Evolutionary conservation across 1,139 yeast species (phyloP).

Genomic region (Lodderomyces oxycetoniae): DNA sequence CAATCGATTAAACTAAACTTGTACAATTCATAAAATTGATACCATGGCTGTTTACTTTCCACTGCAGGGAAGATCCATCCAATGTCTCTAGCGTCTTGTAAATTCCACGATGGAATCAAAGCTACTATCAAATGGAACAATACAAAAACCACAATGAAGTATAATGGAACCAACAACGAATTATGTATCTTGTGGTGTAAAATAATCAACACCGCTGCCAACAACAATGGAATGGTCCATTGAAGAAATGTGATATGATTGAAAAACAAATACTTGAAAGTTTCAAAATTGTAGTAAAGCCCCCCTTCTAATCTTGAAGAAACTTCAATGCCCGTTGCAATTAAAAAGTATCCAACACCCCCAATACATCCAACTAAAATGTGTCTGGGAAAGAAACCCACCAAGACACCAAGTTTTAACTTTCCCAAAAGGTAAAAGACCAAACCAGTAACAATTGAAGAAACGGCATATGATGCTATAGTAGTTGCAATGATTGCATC

Average conservation of each 20-base stretch:
- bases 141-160: constrained; percentile 66
- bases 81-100: constrained; percentile 54
- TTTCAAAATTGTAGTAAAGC: constrained; percentile 55
- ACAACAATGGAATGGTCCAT: constrained; percentile 66
- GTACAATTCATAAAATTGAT: constrained; percentile 70
- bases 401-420: constrained; percentile 73
- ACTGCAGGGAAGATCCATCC: constrained; percentile 87
- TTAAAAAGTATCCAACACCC: constrained; percentile 91
- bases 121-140: constrained; percentile 66
- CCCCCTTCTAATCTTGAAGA: constrained; percentile 76
- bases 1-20: constrained; percentile 69
- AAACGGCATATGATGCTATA: constrained; percentile 75
- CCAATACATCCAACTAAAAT: constrained; percentile 96
- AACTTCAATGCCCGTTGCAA: constrained; percentile 89
- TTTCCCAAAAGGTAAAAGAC: constrained; percentile 76
- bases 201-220: constrained; percentile 56
- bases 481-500: constrained; percentile 81
- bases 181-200: constrained; percentile 66
- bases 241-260: constrained; percentile 46
- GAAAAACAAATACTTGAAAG: constrained; percentile 45
- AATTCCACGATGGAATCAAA: constrained; percentile 59
- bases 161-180: constrained; percentile 76
- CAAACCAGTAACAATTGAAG: constrained; percentile 80
- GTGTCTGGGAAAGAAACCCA: constrained; percentile 94
- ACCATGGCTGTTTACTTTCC: constrained; percentile 77